phyloP scores from a whole-genome alignment of 208 protist genomes.

The Novymonas esmeraldas region DNA sequence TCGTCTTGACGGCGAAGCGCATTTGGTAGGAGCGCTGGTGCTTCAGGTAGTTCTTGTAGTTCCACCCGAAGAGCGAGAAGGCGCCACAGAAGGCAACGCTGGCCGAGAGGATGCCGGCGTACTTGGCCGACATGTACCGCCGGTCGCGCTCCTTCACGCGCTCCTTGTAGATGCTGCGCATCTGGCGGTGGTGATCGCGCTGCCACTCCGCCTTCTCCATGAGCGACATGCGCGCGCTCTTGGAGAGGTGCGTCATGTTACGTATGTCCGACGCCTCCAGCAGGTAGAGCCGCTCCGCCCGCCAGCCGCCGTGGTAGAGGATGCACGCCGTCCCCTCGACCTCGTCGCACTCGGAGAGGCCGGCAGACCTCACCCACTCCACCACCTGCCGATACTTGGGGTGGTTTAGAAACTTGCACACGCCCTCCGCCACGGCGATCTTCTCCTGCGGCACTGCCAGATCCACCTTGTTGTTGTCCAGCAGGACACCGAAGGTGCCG shows the following conservation, averaged over 20 bases:
- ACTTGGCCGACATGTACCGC: slow-evolving; percentile 86
- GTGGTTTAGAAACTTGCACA: slow-evolving; percentile 53
- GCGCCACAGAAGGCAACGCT: slow-evolving; percentile 82
- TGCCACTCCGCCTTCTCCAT: slow-evolving; percentile 92
- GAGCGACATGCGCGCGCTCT: slow-evolving; percentile 79
- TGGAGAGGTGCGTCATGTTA: slow-evolving; percentile 71
- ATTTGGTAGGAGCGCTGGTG: slow-evolving; percentile 84
- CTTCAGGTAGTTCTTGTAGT: slow-evolving; percentile 89
- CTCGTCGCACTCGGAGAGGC: slow-evolving; percentile 49
- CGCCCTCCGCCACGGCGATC: slow-evolving; percentile 64
- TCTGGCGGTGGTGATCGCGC: slow-evolving; percentile 84
- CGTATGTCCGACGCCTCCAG: slow-evolving; percentile 76
- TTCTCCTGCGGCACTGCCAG: slow-evolving; percentile 79
- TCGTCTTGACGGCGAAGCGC: slow-evolving; percentile 55
- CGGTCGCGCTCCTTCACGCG: slow-evolving; percentile 85
- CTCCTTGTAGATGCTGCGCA: slow-evolving; percentile 83
- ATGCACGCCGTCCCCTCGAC: slow-evolving; percentile 76
- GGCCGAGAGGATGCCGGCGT: slow-evolving; percentile 84
- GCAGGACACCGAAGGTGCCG: slow-evolving; percentile 78
- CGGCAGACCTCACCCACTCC: slow-evolving; percentile 80
- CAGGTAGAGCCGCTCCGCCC: slow-evolving; percentile 80
- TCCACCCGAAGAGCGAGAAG: slow-evolving; percentile 90
- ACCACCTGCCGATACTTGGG: slow-evolving; percentile 63
- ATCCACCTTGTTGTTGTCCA: slow-evolving; percentile 86
- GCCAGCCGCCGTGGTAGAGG: slow-evolving; percentile 84